Evolutionary conservation across 371 early-diverging fungal species (phyloP), one percentile per base, ranked within the genome.

Genomic region (Sporodiniella umbellata): DNA sequence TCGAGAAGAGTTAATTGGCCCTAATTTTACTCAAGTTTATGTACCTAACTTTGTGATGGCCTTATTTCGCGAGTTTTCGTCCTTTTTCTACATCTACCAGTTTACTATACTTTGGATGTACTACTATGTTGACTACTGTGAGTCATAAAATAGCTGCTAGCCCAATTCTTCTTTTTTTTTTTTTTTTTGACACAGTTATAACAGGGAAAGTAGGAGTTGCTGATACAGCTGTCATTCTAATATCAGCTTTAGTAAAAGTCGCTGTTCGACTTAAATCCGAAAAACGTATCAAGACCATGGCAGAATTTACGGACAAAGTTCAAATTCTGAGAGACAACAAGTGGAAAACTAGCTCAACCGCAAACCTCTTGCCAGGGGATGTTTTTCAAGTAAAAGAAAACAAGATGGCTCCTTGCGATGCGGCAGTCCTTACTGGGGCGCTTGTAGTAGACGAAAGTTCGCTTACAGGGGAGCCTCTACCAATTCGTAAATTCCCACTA

Each of bases 41-140:
- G 80, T 88, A 33, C 82, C 83, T 38, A 64, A 71, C 35, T 60
- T 86, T 43, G 30, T 53, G 21, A 50, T 58, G 50, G 88, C 84
- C 6, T 44, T 86, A 23, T 58, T 65, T 28, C 80, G 76, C 45
- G 91, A 89, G 64, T 86, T 88, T 52, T 61, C 79, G 5, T 76
- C 81, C 8, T 81, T 87, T 61, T 90, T 92, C 51, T 92, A 92
- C 59, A 72, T 89, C 23, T 92, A 89, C 55, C 90, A 92, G 62
- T 67, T 87, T 33, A 79, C 85, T 54, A 72, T 74, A n/a, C 75
- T 92, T 38, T 83, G 84, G 83, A 74, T 87, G 11, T 90, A 86
- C 61, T 85, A 84, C 65, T 84, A 85, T 66, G 78, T 83, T 57
- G 80, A 75, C 37, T 89, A 88, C 68, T 91, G 54, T 42, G 33